These are phyloP conservation scores for Leptosphaerulina australis DNA, from an alignment of 2,329 filamentous ascomycete species.

Conservation along the genomic window DNA sequence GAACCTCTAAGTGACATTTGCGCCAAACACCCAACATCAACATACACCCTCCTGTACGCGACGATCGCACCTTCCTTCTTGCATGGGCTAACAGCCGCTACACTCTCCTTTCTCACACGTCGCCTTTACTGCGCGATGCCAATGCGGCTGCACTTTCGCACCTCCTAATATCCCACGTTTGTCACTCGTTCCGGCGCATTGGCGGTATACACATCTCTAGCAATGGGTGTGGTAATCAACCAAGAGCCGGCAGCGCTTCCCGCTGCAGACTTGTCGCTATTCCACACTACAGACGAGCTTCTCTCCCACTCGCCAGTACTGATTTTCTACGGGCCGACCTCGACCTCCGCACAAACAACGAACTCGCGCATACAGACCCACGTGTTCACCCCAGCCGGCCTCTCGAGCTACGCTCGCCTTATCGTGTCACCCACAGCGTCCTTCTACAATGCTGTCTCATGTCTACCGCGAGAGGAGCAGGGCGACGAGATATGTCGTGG, in stretches of 20 bases:
- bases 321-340: constrained; percentile 90
- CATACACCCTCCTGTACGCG: constrained; percentile 10
- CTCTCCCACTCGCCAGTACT: constrained; percentile 82
- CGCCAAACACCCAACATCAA: constrained; percentile 7
- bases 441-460: constrained; percentile 86
- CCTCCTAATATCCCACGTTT: constrained; percentile 19
- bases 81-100: constrained; percentile 8
- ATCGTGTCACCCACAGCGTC: constrained; percentile 92
- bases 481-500: constrained; percentile 92
- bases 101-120: constrained; percentile 13
- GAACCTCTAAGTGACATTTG: constrained; percentile 4
- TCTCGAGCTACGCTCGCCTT: constrained; percentile 87
- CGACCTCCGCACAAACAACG: constrained; percentile 84
- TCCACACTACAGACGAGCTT: constrained; percentile 84
- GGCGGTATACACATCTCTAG: constrained; percentile 29
- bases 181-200: constrained; percentile 42
- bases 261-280: constrained; percentile 81
- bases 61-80: constrained; percentile 13
- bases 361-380: constrained; percentile 95
- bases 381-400: constrained; percentile 85
- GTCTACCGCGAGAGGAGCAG: constrained; percentile 90
- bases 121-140: constrained; percentile 30
- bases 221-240: constrained; percentile 79
- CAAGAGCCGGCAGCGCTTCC: constrained; percentile 77
- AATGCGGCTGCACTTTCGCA: constrained; percentile 19